These are phyloP conservation scores for Gloeopeniophorella convolvens DNA, from an alignment of 768 basidiomycete species.

Conservation along the genomic window DNA sequence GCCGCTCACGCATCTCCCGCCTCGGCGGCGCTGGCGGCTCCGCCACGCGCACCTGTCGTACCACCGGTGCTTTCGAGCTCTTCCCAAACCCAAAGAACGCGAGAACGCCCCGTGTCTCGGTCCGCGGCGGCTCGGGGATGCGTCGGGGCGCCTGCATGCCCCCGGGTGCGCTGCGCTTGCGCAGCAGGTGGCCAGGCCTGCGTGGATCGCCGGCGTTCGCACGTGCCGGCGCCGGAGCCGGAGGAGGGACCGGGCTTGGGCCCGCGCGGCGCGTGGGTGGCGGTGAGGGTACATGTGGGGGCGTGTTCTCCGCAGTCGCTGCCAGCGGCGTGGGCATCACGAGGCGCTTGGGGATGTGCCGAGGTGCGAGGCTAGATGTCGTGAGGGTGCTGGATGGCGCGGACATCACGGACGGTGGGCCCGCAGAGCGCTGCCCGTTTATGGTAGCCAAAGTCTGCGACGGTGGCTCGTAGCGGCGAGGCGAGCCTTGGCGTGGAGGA, in stretches of 20 bases:
- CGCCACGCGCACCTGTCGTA: slow-evolving; percentile 9
- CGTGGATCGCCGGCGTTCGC: slow-evolving; percentile 21
- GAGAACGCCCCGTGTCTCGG: slow-evolving; percentile 11
- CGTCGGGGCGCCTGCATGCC: neutral
- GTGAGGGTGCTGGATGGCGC: slow-evolving; percentile 5
- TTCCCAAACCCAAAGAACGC: slow-evolving; percentile 20
- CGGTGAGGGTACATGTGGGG: neutral
- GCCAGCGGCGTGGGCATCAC: slow-evolving; percentile 67
- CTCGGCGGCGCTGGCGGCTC: slow-evolving; percentile 11
- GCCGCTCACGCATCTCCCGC: neutral
- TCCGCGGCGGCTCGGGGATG: slow-evolving; percentile 1
- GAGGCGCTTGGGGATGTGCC: slow-evolving; percentile 54
- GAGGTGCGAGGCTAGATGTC: slow-evolving; percentile 20
- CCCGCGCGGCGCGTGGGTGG: neutral
- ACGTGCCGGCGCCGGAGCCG: neutral
- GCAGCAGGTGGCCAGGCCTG: slow-evolving; percentile 21
- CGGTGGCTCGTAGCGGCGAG: slow-evolving; percentile 16
- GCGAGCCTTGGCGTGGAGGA: neutral
- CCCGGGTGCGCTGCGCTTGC: slow-evolving; percentile 22
- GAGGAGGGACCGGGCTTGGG: neutral
- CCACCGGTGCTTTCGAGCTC: slow-evolving; percentile 11
- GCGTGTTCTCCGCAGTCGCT: slow-evolving; percentile 6
- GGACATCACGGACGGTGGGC: slow-evolving; percentile 7
- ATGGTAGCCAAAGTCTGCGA: slow-evolving; percentile 14
- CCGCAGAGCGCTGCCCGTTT: neutral